These are phyloP conservation scores for Yarrowia hollandica DNA, from an alignment of 805 yeast species.

Conservation along the genomic window DNA sequence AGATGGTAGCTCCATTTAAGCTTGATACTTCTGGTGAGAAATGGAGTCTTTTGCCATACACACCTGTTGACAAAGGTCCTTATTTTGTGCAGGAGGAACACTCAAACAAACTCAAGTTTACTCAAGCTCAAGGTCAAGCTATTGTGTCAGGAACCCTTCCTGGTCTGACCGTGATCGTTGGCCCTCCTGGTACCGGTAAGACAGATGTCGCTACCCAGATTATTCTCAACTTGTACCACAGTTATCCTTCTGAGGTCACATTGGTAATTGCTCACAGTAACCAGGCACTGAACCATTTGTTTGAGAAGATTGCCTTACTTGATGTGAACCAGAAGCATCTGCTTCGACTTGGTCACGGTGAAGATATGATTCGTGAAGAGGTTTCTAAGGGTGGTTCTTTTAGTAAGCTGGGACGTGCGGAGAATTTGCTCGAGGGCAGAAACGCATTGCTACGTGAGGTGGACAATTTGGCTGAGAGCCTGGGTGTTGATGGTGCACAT, in stretches of 20 bases:
- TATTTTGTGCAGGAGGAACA: slow-evolving; percentile 26
- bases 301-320: slow-evolving; percentile 34
- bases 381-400: slow-evolving; percentile 19
- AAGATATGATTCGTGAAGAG: slow-evolving; percentile 31
- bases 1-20: slow-evolving; percentile 22
- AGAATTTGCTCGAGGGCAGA: slow-evolving; percentile 31
- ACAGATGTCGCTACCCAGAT: slow-evolving; percentile 39
- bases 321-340: slow-evolving; percentile 37
- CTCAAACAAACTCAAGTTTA: slow-evolving; percentile 33
- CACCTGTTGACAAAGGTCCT: slow-evolving; percentile 32
- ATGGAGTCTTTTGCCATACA: slow-evolving; percentile 27
- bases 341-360: slow-evolving; percentile 37
- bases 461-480: slow-evolving; percentile 39
- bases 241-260: slow-evolving; percentile 37
- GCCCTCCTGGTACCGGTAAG: slow-evolving; percentile 80
- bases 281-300: slow-evolving; percentile 36
- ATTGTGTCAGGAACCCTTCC: slow-evolving; percentile 41
- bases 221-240: slow-evolving; percentile 35
- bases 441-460: slow-evolving; percentile 36
- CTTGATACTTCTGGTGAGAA: neutral
- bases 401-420: slow-evolving; percentile 30
- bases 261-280: slow-evolving; percentile 40
- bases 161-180: slow-evolving; percentile 64
- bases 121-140: slow-evolving; percentile 38
- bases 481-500: slow-evolving; percentile 43